Evolutionary conservation across 2,329 filamentous ascomycete species (phyloP).

Genomic region (Lojkania enalia): DNA sequence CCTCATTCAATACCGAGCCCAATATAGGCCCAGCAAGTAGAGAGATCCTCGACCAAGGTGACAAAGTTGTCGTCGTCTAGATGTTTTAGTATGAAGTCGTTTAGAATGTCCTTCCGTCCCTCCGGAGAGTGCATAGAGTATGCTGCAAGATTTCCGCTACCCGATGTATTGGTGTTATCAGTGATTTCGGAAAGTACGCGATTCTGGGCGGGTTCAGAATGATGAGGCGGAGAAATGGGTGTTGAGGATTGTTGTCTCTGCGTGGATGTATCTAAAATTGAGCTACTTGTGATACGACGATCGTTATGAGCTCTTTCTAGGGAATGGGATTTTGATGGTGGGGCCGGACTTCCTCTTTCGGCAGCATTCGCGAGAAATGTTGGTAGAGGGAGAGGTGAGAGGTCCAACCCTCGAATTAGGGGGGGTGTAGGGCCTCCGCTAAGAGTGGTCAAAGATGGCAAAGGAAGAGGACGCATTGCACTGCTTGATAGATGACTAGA

Average conservation of each 20-base stretch:
- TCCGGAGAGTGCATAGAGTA: conserved; percentile 48
- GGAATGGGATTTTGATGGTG: too few species aligned
- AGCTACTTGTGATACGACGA: too few species aligned
- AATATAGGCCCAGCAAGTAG: conserved; percentile 50
- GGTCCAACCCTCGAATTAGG: conserved; percentile 22
- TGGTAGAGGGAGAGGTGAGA: conserved; percentile 43
- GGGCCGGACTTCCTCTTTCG: too few species aligned
- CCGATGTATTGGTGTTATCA: neutral
- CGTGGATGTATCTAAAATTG: too few species aligned
- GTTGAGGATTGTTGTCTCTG: too few species aligned
- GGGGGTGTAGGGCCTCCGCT: conserved; percentile 23
- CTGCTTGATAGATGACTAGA: conserved; percentile 29
- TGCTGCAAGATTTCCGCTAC: conserved; percentile 17
- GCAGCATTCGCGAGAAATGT: conserved; percentile 23
- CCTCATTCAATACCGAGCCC: conserved; percentile 19
- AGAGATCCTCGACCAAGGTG: conserved; percentile 55
- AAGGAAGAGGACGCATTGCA: conserved; percentile 37
- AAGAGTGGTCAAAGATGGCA: conserved; percentile 19
- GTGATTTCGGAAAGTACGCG: neutral
- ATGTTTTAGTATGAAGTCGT: conserved; percentile 56
- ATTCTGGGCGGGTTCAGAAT: conserved; percentile 5
- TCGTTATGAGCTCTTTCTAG: too few species aligned
- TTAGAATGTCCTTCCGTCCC: conserved; percentile 48
- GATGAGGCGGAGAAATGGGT: too few species aligned
- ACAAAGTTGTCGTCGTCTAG: conserved; percentile 55